Evolutionary conservation across 768 basidiomycete species (phyloP), one percentile per base, ranked within the genome.

Genomic region (Glaciozyma martinii): DNA sequence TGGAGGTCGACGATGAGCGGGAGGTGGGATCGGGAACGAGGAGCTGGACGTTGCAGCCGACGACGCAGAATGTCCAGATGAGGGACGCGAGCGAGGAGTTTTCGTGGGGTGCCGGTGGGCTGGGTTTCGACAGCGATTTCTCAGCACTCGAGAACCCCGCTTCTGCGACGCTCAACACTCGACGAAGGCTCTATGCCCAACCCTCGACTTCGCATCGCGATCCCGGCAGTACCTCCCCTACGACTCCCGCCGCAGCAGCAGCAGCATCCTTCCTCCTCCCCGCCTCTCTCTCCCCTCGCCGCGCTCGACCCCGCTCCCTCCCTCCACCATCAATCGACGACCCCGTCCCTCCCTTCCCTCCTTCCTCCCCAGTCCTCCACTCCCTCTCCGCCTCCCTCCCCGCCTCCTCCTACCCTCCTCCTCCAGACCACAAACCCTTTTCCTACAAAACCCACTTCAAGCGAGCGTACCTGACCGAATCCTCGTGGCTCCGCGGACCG

Each of bases 401-500:
- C 13, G 23, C 33, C 9, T 32, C 59, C 9, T 21, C 37, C 23
- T 37, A 37, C 33, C 62, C 33, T 44, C 54, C 42, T 43, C 47
- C 23, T 30, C 40, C 62, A 19, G 19, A 54, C 18, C 21, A 37
- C 23, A 62, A 66, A 21, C 65, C 66, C 40, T 82, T 84, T 67
- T 86, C 85, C 1, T 89, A 85, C 77, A 82, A 83, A 64, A 77
- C 78, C 61, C 82, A 87, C 73, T 94, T 90, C 79, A 86, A 84
- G 73, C 75, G 80, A 30, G 85, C 86, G 15, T 89, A 87, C 73
- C 79, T 82, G 19, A 87, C 86, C 37, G 89, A 87, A 76, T 82
- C 83, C 46, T 87, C 88, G 70, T 92, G 91, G 89, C 81, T 86
- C 19, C 80, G 81, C 42, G 87, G 87, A 3, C 73, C 73, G 15